Evolutionary conservation across 148 eudicot species (phyloP).

Genomic region (Silene conica): DNA sequence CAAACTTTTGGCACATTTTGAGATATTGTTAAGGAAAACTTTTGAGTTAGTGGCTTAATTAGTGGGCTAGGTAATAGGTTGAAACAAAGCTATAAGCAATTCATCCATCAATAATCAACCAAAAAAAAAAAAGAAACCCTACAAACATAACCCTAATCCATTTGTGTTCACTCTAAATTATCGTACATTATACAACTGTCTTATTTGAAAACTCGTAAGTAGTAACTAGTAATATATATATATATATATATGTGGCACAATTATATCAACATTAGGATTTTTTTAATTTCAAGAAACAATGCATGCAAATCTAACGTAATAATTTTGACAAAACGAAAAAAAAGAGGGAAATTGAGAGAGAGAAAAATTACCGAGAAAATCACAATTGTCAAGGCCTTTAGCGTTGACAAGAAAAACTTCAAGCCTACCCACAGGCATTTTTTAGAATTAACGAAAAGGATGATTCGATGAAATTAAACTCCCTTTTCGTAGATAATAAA

Average conservation of each 20-base stretch:
- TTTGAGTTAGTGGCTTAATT: background rate
- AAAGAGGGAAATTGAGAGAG: background rate
- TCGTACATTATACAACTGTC: background rate
- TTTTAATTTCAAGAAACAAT: too few species aligned
- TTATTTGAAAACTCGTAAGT: background rate
- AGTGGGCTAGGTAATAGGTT: background rate
- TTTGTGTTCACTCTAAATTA: too few species aligned
- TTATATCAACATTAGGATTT: background rate
- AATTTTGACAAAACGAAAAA: background rate
- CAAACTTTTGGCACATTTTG: background rate
- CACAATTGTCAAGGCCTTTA: constrained; percentile 38
- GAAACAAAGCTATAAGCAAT: background rate
- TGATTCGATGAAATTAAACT: background rate
- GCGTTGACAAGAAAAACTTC: constrained; percentile 37
- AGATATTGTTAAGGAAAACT: background rate
- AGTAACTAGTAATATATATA: too few species aligned
- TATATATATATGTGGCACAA: background rate
- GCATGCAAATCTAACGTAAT: too few species aligned
- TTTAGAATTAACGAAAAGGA: background rate
- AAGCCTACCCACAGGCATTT: constrained; percentile 34
- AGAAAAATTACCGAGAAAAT: constrained; percentile 32
- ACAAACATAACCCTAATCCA: too few species aligned
- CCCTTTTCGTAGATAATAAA: background rate
- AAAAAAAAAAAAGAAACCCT: too few species aligned
- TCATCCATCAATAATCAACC: too few species aligned